Conservation (phyloP, 805 yeast species). For the Candida argentea region DNA sequence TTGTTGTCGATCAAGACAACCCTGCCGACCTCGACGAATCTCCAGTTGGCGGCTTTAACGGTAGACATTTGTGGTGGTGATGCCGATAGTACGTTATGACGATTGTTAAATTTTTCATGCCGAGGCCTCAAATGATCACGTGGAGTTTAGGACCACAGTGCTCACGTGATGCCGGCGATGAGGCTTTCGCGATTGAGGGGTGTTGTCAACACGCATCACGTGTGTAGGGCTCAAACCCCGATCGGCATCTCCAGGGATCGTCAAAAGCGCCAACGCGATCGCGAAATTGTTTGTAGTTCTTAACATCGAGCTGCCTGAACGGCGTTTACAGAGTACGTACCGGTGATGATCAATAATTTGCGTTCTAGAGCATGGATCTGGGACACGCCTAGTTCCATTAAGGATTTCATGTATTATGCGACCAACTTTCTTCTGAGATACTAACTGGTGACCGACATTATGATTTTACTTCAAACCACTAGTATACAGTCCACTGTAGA, state of each 20-base stretch:
- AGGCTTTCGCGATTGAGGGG: too few species aligned
- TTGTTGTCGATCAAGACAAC: constrained; percentile 80
- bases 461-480: too few species aligned
- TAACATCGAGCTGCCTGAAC: too few species aligned
- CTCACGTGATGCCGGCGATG: too few species aligned
- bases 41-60: constrained; percentile 97
- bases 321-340: too few species aligned
- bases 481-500: too few species aligned
- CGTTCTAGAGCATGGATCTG: constrained; percentile 34
- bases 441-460: too few species aligned
- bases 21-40: constrained; percentile 99
- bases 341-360: constrained; percentile 37
- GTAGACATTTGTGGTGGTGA: constrained; percentile 27
- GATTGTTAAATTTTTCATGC: constrained; percentile 2
- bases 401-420: constrained; percentile 28
- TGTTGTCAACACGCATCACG: too few species aligned
- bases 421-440: constrained; percentile 22
- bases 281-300: too few species aligned
- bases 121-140: too few species aligned
- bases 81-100: constrained; percentile 17
- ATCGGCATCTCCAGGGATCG: not conserved
- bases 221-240: constrained; percentile 1
- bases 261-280: too few species aligned
- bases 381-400: constrained; percentile 39
- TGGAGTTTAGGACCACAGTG: too few species aligned